Base-by-base conservation (phyloP, 345 rosid genomes). In the Acer saccharum region DNA sequence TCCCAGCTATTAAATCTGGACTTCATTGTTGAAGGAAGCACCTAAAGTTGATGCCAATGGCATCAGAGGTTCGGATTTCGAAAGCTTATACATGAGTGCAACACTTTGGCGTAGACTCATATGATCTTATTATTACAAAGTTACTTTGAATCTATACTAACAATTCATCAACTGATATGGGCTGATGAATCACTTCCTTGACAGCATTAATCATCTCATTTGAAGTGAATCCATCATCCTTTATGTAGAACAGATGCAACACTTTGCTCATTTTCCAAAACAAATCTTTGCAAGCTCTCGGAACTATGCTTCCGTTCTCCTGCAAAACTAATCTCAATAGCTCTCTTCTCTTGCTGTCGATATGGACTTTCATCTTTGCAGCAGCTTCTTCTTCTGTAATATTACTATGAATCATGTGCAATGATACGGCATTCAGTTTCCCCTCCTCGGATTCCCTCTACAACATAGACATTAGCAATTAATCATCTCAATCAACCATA, bases 201-300 rank as follows among this genome's bases (percentile, higher is more conserved):
- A 91, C 94, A 75, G 77, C 89, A 58, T 71, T 78, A 12, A 78
- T 68, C 81, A 91, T 80, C 46, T 84, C 92, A 62, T 86, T 72
- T 12, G 87, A 85, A 12, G 89, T 89, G 87, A 94, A 94, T 11
- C 95, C 99, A 73, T 94, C 98, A 74, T 84, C 90, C 65, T 92
- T 87, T 77, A 76, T 72, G 89, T 94, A 94, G 81, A 96, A 91
- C 6, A 89, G 27, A 81, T 92, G 87, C 81, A 94, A 67, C 71
- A 90, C 90, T 70, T 87, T 88, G 81, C 85, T 83, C 98, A 92
- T 92, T 16, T 92, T 92, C 93, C 95, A 88, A 66, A 92, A 90
- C 58, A 84, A 81, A 50, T 92, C 93, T 86, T 83, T 92, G 89
- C 97, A 91, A 50, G 90, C 81, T 79, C 93, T 86, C 29, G 97